Evolutionary conservation across 495 filamentous ascomycete genomes (phyloP), one percentile per base, ranked within the genome.

Genomic region (Penicillium cosmopolitanum): DNA sequence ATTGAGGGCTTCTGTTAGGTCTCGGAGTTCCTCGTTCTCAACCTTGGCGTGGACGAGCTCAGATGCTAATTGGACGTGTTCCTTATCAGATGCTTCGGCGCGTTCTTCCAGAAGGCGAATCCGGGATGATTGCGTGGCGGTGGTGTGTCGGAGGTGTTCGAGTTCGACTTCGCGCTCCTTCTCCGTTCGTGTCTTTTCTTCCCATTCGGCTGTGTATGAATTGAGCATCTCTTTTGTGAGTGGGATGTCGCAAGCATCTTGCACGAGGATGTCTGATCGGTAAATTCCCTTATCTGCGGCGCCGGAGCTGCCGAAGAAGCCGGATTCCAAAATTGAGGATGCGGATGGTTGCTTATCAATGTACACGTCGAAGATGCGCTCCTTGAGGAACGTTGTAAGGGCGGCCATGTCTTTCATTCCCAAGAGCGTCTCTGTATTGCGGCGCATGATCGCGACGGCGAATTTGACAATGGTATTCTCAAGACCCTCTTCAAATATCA

Each of bases 271-370:
- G 69, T 99, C 96, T 12, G 96, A 94, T 21, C 93, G 87, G 70
- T 99, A 99, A 11, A 98, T 81, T 63, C 97, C 95, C 72, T 96
- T 97, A 67, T 99, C 95, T 12, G 89, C 84, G 62, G 88, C 90
- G 19, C 87, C 92, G 19, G 91, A 90, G 73, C 89, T 93, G 43
- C 95, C 95, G 67, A 99, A 99, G 80, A 99, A 99, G 33, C 95
- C 95, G 47, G 91, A 95, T 72, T 99, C 95, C 28, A 97, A 85
- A 42, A 98, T 88, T 6, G 91, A 96, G 34, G 83, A 88, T 16
- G 92, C 85, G 2, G 92, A 93, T 0, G 95, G 95, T 8, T 91
- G 84, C 64, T 92, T 87, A 72, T 99, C 95, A 55, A 98, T 96
- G 69, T 99, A 99, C 44, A 90, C 91, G 72, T 99, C 95, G 57